Base-by-base conservation (phyloP, 202 grass and related monocot species). In the Setaria italica region DNA sequence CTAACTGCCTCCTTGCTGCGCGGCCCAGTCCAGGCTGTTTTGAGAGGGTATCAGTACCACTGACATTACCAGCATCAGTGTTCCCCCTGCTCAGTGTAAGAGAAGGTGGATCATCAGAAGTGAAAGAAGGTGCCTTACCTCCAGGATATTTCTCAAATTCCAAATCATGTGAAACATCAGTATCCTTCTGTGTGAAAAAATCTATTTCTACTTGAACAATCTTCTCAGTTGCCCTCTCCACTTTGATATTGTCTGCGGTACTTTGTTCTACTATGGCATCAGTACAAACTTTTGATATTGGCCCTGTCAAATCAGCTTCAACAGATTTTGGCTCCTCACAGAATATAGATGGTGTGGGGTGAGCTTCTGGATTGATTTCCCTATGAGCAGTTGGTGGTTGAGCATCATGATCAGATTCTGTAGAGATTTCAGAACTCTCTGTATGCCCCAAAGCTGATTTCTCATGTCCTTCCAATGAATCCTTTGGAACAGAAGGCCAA, bases 21-120 rank as follows among this genome's bases (percentile, higher is more conserved):
- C 86, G 92, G 42, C 95, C 91, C 78, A 98, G 88, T 77, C 86
- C 91, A 85, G 91, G 91, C 11, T 72, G 68, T 62, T 50, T 92
- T 72, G 89, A 51, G 51, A 86, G 20, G 35, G 55, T 89, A 45
- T 67, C 65, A 62, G 62, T 89, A 50, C 72, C 78, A 62, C 80
- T 88, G 69, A 62, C 62, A 87, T 67, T 89, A 49, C 59, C 49
- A 49, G 53, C 63, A 82, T 85, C 84, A 62, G 62, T 79, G 67
- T 80, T 51, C 62, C 64, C 77, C 67, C 53, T 87, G 33, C 70
- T 67, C 78, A 77, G 57, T 37, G 55, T 41, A 87, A 64, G 67
- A 39, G 84, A 88, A 68, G 85, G 16, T 30, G 74, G 75, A 25
- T 39, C 37, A 80, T 87, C 85, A 50, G 78, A 80, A 67, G 6